Evolutionary conservation across 2,329 filamentous ascomycete species (phyloP).

Genomic region (Colletotrichum sp.): DNA sequence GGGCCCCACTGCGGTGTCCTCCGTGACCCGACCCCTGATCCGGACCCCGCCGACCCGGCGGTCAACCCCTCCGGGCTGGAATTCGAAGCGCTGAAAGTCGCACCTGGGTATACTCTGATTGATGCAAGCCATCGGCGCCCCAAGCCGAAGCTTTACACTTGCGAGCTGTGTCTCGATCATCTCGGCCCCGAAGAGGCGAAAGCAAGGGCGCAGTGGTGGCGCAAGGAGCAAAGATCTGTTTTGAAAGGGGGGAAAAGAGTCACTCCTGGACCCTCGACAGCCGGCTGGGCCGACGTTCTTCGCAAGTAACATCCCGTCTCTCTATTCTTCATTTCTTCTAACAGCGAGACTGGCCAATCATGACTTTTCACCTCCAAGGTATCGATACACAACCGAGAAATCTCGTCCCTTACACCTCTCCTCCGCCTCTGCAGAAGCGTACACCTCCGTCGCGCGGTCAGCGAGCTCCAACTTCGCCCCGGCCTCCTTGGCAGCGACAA

Average conservation of each 20-base stretch:
- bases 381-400: slow-evolving; percentile 83
- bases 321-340: background rate
- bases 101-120: background rate
- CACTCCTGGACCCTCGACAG: background rate
- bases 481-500: slow-evolving; percentile 72
- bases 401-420: slow-evolving; percentile 72
- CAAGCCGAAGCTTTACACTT: background rate
- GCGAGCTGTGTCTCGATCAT: slow-evolving; percentile 10
- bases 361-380: slow-evolving; percentile 61
- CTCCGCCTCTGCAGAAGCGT: slow-evolving; percentile 67
- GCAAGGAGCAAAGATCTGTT: background rate
- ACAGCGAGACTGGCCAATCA: background rate
- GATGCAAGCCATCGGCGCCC: background rate
- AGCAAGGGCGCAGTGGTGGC: background rate
- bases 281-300: background rate
- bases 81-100: background rate
- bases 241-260: background rate
- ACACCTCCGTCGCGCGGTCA: slow-evolving; percentile 67
- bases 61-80: slow-evolving; percentile 1
- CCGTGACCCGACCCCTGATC: background rate
- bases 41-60: background rate
- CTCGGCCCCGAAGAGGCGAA: background rate
- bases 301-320: background rate
- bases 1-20: background rate
- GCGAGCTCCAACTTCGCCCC: slow-evolving; percentile 71